Evolutionary conservation across 345 rosid genomes (phyloP).

Genomic region (Aethionema arabicum): DNA sequence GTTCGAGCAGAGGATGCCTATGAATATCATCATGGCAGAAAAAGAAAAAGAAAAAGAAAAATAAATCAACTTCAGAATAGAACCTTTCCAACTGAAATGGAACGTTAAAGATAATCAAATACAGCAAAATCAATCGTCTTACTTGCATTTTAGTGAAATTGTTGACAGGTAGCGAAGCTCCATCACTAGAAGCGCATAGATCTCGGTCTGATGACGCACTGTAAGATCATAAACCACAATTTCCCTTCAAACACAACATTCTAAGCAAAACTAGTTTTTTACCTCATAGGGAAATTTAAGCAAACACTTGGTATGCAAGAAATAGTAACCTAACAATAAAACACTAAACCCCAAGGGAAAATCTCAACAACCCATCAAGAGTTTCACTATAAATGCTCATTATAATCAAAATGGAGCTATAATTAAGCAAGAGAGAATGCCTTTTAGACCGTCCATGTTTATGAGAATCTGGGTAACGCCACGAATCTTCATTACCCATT

Average conservation of each 20-base stretch:
- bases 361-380: neutral
- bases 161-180: slow-evolving; percentile 27
- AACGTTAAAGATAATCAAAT: neutral
- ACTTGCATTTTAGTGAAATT: slow-evolving; percentile 47
- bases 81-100: neutral
- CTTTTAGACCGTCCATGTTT: slow-evolving; percentile 85
- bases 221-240: slow-evolving; percentile 16
- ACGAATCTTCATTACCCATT: slow-evolving; percentile 48
- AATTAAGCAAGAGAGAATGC: slow-evolving; percentile 40
- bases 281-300: neutral
- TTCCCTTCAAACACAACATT: neutral
- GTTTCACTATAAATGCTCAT: too few relatives aligned
- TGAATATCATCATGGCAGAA: slow-evolving; percentile 16
- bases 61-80: slow-evolving; percentile 17
- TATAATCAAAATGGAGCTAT: too few relatives aligned
- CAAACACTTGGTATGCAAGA: slow-evolving; percentile 21
- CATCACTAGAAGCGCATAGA: slow-evolving; percentile 38
- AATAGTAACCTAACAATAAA: slow-evolving; percentile 1
- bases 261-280: neutral
- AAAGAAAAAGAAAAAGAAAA: neutral
- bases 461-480: slow-evolving; percentile 30
- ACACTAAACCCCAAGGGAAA: neutral
- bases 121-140: slow-evolving; percentile 31
- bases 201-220: slow-evolving; percentile 77
- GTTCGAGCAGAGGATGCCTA: slow-evolving; percentile 52